These are phyloP conservation scores for Phialemoniopsis sp. DNA, from an alignment of 2,329 filamentous ascomycete species.

Conservation along the genomic window DNA sequence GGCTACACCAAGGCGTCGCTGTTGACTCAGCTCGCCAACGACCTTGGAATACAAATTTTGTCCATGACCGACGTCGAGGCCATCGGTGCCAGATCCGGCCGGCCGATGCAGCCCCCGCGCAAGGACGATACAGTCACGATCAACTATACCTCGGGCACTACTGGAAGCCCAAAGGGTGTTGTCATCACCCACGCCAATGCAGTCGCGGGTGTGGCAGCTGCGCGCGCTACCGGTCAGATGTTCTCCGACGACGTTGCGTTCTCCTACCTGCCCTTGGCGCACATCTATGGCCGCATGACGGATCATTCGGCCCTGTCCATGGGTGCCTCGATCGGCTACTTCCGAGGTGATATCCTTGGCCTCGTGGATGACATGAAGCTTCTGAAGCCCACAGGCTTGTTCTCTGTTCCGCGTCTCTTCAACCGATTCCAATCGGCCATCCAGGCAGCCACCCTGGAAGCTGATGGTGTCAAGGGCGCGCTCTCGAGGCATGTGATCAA, in stretches of 20 bases:
- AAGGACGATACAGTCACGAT: conserved; percentile 80
- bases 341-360: conserved; percentile 84
- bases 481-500: conserved; percentile 76
- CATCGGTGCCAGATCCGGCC: conserved; percentile 67
- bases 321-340: conserved; percentile 80
- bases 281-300: conserved; percentile 85
- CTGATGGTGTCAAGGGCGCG: conserved; percentile 73
- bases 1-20: conserved; percentile 77
- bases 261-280: conserved; percentile 89
- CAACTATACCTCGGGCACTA: conserved; percentile 88
- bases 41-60: conserved; percentile 73
- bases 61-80: conserved; percentile 78
- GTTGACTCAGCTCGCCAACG: conserved; percentile 68
- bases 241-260: conserved; percentile 57
- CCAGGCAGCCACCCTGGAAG: conserved; percentile 72
- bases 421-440: conserved; percentile 87
- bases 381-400: conserved; percentile 76
- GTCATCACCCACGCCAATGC: conserved; percentile 79
- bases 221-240: conserved; percentile 51
- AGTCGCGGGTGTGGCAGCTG: conserved; percentile 64
- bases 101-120: conserved; percentile 66
- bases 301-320: conserved; percentile 73
- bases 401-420: conserved; percentile 86
- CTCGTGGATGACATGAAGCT: conserved; percentile 90
- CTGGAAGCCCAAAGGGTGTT: conserved; percentile 78